A percentile compares a stretch with the other conserved stretches of the same genome.
Conservation (phyloP, 176 grass and related monocot genomes). For the Urochloa ruziziensis region DNA sequence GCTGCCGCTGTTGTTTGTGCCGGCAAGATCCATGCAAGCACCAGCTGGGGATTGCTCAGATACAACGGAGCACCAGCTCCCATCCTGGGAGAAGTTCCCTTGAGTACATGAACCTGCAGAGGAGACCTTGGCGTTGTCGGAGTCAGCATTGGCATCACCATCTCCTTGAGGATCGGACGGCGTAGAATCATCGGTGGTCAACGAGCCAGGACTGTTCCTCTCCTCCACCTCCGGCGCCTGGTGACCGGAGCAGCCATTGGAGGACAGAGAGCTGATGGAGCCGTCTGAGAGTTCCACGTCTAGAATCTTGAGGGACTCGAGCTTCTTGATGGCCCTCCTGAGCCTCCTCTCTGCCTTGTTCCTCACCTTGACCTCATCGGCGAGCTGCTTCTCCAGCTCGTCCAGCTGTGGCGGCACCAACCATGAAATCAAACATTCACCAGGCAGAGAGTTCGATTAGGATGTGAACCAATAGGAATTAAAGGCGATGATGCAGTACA, state of each 20-base stretch:
- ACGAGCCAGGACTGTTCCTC: slow-evolving; percentile 29
- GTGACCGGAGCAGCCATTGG: slow-evolving; percentile 45
- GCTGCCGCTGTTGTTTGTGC: slow-evolving; percentile 15
- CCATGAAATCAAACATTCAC: slow-evolving; percentile 24
- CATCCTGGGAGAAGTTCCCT: slow-evolving; percentile 44
- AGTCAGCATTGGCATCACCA: background rate
- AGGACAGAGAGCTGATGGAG: slow-evolving; percentile 66
- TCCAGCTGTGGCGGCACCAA: slow-evolving; percentile 48
- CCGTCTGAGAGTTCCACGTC: slow-evolving; percentile 49
- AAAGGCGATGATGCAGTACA: slow-evolving; percentile 9
- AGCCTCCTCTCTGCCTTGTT: slow-evolving; percentile 76
- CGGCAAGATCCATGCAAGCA: slow-evolving; percentile 18
- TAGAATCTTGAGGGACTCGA: slow-evolving; percentile 73
- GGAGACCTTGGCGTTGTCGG: slow-evolving; percentile 15
- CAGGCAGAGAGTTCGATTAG: background rate
- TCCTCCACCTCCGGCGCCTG: slow-evolving; percentile 38
- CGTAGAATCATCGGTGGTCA: slow-evolving; percentile 30
- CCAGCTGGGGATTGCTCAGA: slow-evolving; percentile 33
- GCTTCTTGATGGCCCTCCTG: slow-evolving; percentile 69
- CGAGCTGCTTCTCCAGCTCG: slow-evolving; percentile 75
- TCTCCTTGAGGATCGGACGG: slow-evolving; percentile 21
- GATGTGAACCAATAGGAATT: background rate
- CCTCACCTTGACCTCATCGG: slow-evolving; percentile 74
- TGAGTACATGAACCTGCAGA: slow-evolving; percentile 46
- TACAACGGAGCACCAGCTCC: slow-evolving; percentile 56